A percentile compares a stretch with the other conserved stretches of the same genome.
phyloP scores from a whole-genome alignment of 139 green algal genomes.

The Coelastrella sp. region DNA sequence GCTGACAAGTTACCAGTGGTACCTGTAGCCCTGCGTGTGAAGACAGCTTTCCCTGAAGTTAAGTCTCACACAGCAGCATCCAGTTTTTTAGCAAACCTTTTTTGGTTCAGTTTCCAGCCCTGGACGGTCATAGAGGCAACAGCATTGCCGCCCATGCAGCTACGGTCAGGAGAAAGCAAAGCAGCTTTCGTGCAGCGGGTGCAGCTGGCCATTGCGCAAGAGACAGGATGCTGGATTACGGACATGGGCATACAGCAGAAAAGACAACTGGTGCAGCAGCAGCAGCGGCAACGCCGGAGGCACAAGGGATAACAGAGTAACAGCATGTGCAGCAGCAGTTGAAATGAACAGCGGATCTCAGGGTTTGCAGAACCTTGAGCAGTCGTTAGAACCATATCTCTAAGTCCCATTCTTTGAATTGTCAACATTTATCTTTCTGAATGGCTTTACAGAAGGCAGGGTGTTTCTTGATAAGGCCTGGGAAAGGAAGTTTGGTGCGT shows the following conservation, averaged over 20 bases:
- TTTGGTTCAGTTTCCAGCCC: conserved; percentile 58
- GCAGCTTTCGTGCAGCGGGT: conserved; percentile 72
- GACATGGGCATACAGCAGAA: conserved; percentile 75
- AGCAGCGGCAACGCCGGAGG: too few species aligned
- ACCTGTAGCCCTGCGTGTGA: conserved; percentile 61
- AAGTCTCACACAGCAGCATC: conserved; percentile 63
- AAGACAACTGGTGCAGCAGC: conserved; percentile 42
- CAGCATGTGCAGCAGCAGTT: not conserved
- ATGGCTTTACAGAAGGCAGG: too few species aligned
- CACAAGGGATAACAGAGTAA: too few species aligned
- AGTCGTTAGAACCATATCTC: too few species aligned
- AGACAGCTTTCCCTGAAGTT: conserved; percentile 41
- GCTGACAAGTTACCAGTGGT: conserved; percentile 60
- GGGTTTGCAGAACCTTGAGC: too few species aligned
- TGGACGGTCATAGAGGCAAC: conserved; percentile 62
- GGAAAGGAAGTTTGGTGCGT: too few species aligned
- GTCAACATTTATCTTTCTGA: too few species aligned
- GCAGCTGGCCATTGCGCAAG: conserved; percentile 64
- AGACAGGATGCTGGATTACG: conserved; percentile 59
- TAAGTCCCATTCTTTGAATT: too few species aligned
- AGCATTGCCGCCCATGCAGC: conserved; percentile 63
- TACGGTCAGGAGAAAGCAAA: conserved; percentile 57
- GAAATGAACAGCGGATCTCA: not conserved
- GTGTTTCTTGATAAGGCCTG: too few species aligned
- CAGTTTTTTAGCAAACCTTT: conserved; percentile 69